Base-by-base conservation (phyloP, 129 eudicot genomes). In the Centella asiatica region DNA sequence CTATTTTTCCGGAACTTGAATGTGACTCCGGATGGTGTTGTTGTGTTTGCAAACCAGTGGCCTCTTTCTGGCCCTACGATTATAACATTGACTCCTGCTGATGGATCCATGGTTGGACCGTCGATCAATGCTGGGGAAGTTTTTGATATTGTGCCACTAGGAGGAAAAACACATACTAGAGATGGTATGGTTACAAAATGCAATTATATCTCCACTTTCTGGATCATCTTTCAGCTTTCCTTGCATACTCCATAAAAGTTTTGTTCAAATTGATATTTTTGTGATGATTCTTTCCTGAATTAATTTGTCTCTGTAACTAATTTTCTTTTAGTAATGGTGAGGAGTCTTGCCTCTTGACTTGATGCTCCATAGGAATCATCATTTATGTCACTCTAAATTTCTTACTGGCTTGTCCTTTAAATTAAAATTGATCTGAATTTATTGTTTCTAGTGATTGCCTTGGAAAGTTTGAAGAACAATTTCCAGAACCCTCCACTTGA, bases 401-500 rank as follows among this genome's bases (percentile, higher is more conserved):
- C n/a, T n/a, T n/a, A n/a, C n/a, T n/a, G n/a, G n/a, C n/a, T n/a
- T n/a, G n/a, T n/a, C n/a, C n/a, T n/a, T n/a, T n/a, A n/a, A n/a
- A n/a, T n/a, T n/a, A 31, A 10, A 23, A 1, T 34, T 45, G 9
- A 31, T 44, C 12, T 49, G 22, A 22, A 44, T 69, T 65, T 66
- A 0, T 25, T 61, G 15, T 31, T 67, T 18, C 70, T 77, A 93
- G 99, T 77, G 26, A 82, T 84, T 56, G 88, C 80, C 3, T 62
- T 93, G 85, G 72, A 67, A 62, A 53, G 44, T n/a, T 31, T 93
- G 71, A 93, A 82, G 69, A 64, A 60, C 45, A 66, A 87, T 67
- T 85, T 93, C 72, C 64, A 47, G 62, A 84, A 84, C 69, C 84
- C 90, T 52, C 99, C 99, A n/a, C 69, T 75, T 44, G 99, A 87